These are phyloP conservation scores for Bryoerythrophyllum caledonicum DNA, from an alignment of 225 moss, liverwort and hornwort species.

Conservation along the genomic window DNA sequence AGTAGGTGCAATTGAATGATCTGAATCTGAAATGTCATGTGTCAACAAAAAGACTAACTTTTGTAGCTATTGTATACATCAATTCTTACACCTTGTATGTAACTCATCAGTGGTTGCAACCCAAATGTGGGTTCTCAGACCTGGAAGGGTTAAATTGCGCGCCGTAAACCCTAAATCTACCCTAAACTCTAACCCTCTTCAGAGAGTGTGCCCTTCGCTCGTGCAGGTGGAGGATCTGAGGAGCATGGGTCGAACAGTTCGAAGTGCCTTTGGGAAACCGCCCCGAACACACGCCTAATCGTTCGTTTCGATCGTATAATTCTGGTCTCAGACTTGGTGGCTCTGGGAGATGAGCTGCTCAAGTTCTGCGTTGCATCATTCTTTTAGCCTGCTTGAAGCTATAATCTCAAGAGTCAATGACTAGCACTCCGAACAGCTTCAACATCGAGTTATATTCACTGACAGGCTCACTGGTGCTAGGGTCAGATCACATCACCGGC, in stretches of 20 bases:
- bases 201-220: too few species aligned
- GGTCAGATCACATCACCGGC: not conserved
- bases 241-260: conserved; percentile 54
- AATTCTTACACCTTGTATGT: too few species aligned
- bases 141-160: too few species aligned
- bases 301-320: not conserved
- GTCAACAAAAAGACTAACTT: too few species aligned
- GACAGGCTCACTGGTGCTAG: not conserved
- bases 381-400: conserved; percentile 1
- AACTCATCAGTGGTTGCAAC: too few species aligned
- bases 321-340: not conserved
- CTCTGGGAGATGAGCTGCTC: conserved; percentile 5
- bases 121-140: too few species aligned
- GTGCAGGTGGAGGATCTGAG: conserved; percentile 57
- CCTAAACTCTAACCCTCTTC: not conserved
- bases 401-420: conserved; percentile 6
- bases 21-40: too few species aligned
- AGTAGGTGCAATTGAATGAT: too few species aligned
- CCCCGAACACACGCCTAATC: conserved; percentile 44
- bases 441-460: not conserved
- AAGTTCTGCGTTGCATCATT: conserved; percentile 5
- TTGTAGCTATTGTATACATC: too few species aligned
- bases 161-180: not conserved
- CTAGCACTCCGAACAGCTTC: conserved; percentile 10
- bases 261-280: conserved; percentile 55